A percentile compares a stretch with the other conserved stretches of the same genome.
Evolutionary conservation across 192 early-diverging fungal species (phyloP).

Genomic region (Linnemannia zychae): DNA sequence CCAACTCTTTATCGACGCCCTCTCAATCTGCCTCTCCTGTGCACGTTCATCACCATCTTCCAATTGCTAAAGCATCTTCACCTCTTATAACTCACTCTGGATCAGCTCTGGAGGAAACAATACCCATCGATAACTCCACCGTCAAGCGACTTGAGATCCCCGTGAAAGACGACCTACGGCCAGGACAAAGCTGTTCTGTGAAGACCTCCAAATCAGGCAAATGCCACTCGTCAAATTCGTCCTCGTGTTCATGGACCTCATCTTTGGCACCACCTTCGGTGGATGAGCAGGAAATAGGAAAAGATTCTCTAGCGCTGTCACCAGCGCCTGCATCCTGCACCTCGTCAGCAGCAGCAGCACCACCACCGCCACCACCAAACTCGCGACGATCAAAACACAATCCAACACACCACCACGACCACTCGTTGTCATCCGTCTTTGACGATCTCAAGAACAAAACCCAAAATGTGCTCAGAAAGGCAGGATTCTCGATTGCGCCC

Average conservation of each 20-base stretch:
- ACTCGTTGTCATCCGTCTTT: constrained; percentile 20
- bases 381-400: not conserved
- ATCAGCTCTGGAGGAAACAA: not conserved
- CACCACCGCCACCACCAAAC: not conserved
- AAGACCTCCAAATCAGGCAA: not conserved
- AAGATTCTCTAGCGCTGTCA: not conserved
- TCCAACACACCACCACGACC: constrained; percentile 8
- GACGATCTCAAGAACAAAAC: constrained; percentile 40
- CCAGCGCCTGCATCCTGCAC: too few relatives aligned
- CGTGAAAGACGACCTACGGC: not conserved
- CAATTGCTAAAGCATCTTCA: not conserved
- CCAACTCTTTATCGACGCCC: constrained; percentile 18
- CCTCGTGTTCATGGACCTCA: constrained; percentile 13
- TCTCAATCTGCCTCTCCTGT: constrained; percentile 4
- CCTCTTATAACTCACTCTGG: not conserved
- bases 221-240: not conserved
- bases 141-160: not conserved
- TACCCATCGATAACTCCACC: not conserved
- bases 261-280: constrained; percentile 20
- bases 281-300: not conserved
- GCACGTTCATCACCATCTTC: not conserved
- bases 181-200: not conserved
- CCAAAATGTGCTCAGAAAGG: constrained; percentile 37
- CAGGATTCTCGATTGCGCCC: constrained; percentile 46
- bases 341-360: not conserved